These are phyloP conservation scores for Pythium guiyangense DNA, from an alignment of 352 stramenopile genomes.

Conservation along the genomic window DNA sequence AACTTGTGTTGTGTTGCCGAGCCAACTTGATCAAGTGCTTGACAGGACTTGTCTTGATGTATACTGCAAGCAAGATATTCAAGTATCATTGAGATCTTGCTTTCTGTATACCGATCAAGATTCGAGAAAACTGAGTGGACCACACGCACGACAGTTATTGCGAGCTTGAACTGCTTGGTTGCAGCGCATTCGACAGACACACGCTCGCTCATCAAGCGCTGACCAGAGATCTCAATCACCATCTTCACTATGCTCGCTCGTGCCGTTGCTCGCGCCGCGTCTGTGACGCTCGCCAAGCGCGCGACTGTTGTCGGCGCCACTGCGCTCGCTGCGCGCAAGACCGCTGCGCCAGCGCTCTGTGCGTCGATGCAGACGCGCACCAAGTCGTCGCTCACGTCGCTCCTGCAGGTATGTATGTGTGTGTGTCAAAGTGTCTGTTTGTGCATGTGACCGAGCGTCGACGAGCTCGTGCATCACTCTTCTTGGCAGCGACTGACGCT, in stretches of 20 bases:
- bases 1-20: too few species aligned
- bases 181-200: neutral
- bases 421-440: too few species aligned
- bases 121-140: constrained; percentile 6
- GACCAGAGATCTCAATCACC: neutral
- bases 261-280: constrained; percentile 28
- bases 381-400: constrained; percentile 43
- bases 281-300: constrained; percentile 22
- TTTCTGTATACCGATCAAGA: neutral
- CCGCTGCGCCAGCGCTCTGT: constrained; percentile 12
- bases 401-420: constrained; percentile 28
- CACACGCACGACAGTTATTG: neutral
- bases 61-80: neutral
- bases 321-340: constrained; percentile 12
- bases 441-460: too few species aligned
- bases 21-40: too few species aligned
- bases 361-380: constrained; percentile 43
- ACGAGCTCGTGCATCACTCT: too few species aligned
- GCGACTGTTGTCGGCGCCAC: constrained; percentile 10
- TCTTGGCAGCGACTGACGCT: too few species aligned
- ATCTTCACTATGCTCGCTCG: constrained; percentile 35
- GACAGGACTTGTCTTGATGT: too few species aligned
- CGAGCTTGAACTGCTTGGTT: neutral
- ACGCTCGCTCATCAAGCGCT: neutral
- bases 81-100: neutral